Base-by-base conservation (phyloP, 345 rosid genomes). In the Conringia planisiliqua region DNA sequence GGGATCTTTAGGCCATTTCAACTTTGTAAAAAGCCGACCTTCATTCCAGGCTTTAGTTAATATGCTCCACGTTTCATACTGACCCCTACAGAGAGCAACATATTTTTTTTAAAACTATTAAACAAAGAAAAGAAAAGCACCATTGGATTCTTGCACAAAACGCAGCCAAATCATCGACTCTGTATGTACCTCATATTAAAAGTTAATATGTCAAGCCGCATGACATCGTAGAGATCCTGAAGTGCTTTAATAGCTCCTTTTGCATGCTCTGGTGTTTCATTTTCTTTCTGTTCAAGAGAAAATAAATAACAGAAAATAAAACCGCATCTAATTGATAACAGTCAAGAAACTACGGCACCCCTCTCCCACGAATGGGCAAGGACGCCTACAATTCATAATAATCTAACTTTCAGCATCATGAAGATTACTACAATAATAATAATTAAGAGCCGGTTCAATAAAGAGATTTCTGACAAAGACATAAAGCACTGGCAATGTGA, bases 151-250 rank as follows among this genome's bases (percentile, higher is more conserved):
- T 44, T 33, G 66, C 57, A 66, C 16, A 74, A 72, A 64, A 39
- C 22, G 42, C 47, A 71, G 81, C 58, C 60, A 78, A 29, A 61
- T n/a, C 16, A 69, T 62, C n/a, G 51, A 60, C 46, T 62, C 69
- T 63, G 52, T 33, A 33, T 71, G 69, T 55, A 94, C 98, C 97
- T 90, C 97, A 85, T 80, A 82, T 89, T 69, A 47, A 90, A 40
- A 48, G 89, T 69, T 76, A 92, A 87, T 70, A 95, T 86, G 82
- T 95, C 99, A 73, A 76, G 82, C 35, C 67, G 90, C 81, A 95
- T 86, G 81, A 95, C 97, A 89, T 95, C 99, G 59, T 92, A 90
- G 58, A 95, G 90, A 90, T 95, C 97, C 66, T 83, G 99, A 82
- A 92, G 90, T 82, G 99, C 96, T 80, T 92, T 78, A 68, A 95